phyloP scores from a whole-genome alignment of 163 green algal species.

The Chloroidium sp. region DNA sequence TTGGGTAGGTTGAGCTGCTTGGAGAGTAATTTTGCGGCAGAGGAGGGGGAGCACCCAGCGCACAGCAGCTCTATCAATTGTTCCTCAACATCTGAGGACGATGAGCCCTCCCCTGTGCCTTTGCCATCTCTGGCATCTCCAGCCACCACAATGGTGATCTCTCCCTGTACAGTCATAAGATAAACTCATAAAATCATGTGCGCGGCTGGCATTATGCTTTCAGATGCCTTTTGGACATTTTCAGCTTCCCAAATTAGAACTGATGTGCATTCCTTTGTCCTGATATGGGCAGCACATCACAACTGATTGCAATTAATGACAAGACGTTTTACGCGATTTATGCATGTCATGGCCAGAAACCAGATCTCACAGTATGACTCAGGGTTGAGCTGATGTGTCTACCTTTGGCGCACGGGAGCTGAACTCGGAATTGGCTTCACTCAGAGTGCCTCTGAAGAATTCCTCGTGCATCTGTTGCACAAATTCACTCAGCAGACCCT shows the following conservation, averaged over 20 bases:
- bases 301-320: no score
- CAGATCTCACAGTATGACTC: no score
- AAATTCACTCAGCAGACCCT: not conserved
- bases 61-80: not conserved
- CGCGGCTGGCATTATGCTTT: no score
- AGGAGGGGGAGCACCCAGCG: not conserved
- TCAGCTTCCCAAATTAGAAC: no score
- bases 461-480: slow-evolving; percentile 44
- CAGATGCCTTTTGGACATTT: no score
- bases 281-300: no score
- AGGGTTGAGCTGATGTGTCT: no score
- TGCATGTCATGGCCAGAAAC: no score
- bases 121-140: slow-evolving; percentile 4
- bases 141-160: slow-evolving; percentile 55
- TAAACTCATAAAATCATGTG: slow-evolving; percentile 38
- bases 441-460: slow-evolving; percentile 36
- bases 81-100: not conserved
- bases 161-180: slow-evolving; percentile 27
- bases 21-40: not conserved
- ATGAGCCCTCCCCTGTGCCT: not conserved
- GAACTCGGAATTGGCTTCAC: no score
- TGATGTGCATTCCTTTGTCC: no score
- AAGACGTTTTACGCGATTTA: no score
- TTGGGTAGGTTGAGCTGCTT: not conserved
- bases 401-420: no score